These are phyloP conservation scores for Cryptosporidium ubiquitum DNA, from an alignment of 169 alveolate genomes.

Conservation along the genomic window DNA sequence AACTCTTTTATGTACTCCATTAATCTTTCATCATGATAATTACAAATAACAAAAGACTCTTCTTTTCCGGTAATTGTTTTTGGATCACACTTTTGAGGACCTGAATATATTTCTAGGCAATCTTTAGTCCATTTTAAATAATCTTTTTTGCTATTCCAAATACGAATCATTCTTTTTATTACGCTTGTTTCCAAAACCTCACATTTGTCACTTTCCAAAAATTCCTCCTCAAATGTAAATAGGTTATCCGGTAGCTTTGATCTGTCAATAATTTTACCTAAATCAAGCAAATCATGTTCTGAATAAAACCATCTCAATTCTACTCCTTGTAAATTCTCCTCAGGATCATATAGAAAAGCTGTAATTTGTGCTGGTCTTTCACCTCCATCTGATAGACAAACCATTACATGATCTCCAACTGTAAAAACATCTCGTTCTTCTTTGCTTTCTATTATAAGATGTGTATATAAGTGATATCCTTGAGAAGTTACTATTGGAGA, in stretches of 20 bases:
- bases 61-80: not conserved
- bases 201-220: constrained; percentile 61
- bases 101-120: constrained; percentile 23
- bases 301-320: constrained; percentile 74
- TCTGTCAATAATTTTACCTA: constrained; percentile 50
- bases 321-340: constrained; percentile 53
- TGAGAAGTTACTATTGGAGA: constrained; percentile 64
- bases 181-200: constrained; percentile 58
- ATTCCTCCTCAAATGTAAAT: constrained; percentile 57
- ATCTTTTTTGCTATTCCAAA: constrained; percentile 41
- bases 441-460: constrained; percentile 31
- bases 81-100: constrained; percentile 30
- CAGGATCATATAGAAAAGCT: constrained; percentile 70
- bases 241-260: constrained; percentile 33
- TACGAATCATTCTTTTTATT: constrained; percentile 65
- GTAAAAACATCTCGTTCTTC: constrained; percentile 30
- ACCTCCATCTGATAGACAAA: constrained; percentile 58
- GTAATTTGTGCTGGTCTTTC: constrained; percentile 74
- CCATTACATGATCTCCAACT: constrained; percentile 67
- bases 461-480: constrained; percentile 56
- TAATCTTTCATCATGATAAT: constrained; percentile 25
- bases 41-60: not conserved
- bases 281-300: constrained; percentile 32
- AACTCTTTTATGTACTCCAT: constrained; percentile 34
- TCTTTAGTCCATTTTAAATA: constrained; percentile 62